phyloP scores from a whole-genome alignment of 352 stramenopile genomes.

The Pythium chondricola region DNA sequence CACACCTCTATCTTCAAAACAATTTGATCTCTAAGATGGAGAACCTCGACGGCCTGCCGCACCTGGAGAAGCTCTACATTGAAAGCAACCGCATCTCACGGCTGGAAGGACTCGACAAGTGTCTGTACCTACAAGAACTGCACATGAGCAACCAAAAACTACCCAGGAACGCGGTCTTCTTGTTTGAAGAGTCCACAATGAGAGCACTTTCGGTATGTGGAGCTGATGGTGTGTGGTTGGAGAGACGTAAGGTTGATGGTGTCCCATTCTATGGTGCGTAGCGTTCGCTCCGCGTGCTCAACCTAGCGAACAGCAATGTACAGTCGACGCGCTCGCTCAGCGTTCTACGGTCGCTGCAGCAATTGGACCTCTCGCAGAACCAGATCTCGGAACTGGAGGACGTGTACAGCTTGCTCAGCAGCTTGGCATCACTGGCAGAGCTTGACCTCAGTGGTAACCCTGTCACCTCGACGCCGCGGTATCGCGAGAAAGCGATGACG shows the following conservation, averaged over 20 bases:
- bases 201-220: constrained; percentile 29
- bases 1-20: constrained; percentile 69
- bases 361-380: constrained; percentile 66
- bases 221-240: too few relatives aligned
- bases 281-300: constrained; percentile 49
- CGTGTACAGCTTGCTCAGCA: constrained; percentile 53
- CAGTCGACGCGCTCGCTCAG: constrained; percentile 19
- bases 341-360: constrained; percentile 36
- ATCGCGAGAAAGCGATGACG: constrained; percentile 67
- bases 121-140: constrained; percentile 45
- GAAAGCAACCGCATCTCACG: constrained; percentile 56
- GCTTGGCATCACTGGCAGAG: constrained; percentile 37
- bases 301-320: constrained; percentile 56
- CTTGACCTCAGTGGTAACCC: constrained; percentile 56
- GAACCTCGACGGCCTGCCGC: constrained; percentile 27
- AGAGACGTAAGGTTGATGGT: too few relatives aligned
- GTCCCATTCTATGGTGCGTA: constrained; percentile 18
- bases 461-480: constrained; percentile 45
- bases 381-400: constrained; percentile 53
- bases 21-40: constrained; percentile 55
- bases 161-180: constrained; percentile 22
- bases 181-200: constrained; percentile 42
- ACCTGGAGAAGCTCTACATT: constrained; percentile 70
- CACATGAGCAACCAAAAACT: constrained; percentile 59
- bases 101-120: constrained; percentile 45